These are phyloP conservation scores for Melastoma malabathricum DNA, from an alignment of 345 rosid species.

Conservation along the genomic window DNA sequence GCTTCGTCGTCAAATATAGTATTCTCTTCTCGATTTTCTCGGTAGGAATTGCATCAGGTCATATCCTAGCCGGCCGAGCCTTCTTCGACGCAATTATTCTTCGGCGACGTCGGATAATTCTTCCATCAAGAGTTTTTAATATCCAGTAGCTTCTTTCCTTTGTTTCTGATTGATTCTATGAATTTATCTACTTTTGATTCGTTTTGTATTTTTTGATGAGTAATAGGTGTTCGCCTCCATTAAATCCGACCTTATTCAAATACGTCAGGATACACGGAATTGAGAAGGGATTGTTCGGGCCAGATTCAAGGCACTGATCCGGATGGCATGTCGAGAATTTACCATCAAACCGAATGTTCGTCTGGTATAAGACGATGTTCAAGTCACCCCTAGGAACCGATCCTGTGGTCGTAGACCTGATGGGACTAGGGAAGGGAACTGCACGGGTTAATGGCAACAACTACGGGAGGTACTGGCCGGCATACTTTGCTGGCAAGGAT, in stretches of 20 bases:
- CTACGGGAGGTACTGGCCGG: constrained; percentile 66
- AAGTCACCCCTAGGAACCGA: constrained; percentile 41
- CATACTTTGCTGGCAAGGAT: constrained; percentile 14
- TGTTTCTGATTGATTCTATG: too few relatives aligned
- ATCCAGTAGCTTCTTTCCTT: too few relatives aligned
- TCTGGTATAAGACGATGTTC: constrained; percentile 59
- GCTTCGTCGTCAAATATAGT: too few relatives aligned
- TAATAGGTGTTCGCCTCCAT: too few relatives aligned
- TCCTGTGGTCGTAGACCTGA: constrained; percentile 55
- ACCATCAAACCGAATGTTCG: constrained; percentile 20
- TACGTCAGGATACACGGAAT: constrained; percentile 37
- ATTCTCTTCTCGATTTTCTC: too few relatives aligned
- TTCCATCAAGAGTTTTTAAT: too few relatives aligned
- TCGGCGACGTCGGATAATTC: too few relatives aligned
- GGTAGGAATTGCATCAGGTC: too few relatives aligned
- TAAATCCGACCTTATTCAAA: too few relatives aligned
- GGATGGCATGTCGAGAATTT: constrained; percentile 17
- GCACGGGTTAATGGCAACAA: constrained; percentile 67
- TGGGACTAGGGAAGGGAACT: constrained; percentile 55
- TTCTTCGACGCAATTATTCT: too few relatives aligned
- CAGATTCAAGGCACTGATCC: neutral
- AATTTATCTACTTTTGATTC: constrained; percentile 29
- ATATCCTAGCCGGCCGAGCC: too few relatives aligned
- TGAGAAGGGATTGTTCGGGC: constrained; percentile 11
- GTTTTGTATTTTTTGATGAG: too few relatives aligned